These are phyloP conservation scores for Candida coquimbonensis DNA, from an alignment of 805 yeast species.

Conservation along the genomic window DNA sequence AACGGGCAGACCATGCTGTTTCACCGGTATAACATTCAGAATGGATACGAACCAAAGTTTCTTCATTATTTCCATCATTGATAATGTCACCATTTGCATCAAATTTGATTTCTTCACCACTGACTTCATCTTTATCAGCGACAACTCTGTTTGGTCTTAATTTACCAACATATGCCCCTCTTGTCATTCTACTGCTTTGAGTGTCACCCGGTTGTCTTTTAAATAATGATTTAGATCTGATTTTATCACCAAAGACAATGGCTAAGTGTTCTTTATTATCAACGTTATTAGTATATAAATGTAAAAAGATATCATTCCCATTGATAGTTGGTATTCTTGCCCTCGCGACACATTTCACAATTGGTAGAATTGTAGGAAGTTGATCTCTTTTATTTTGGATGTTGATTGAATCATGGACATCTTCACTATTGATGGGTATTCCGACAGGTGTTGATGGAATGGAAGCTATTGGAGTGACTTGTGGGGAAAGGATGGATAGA, in stretches of 20 bases:
- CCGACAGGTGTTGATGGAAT: slow-evolving; percentile 23
- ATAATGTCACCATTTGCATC: slow-evolving; percentile 34
- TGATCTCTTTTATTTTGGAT: slow-evolving; percentile 27
- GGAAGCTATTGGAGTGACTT: slow-evolving; percentile 25
- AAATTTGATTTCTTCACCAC: slow-evolving; percentile 33
- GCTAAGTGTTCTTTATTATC: slow-evolving; percentile 95
- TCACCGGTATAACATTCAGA: slow-evolving; percentile 99
- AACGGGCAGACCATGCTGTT: slow-evolving; percentile 98
- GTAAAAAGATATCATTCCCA: slow-evolving; percentile 91
- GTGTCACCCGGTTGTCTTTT: slow-evolving; percentile 59
- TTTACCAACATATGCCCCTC: slow-evolving; percentile 94
- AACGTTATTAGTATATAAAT: slow-evolving; percentile 75
- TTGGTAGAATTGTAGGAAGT: slow-evolving; percentile 55
- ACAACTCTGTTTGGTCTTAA: slow-evolving; percentile 75
- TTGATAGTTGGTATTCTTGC: slow-evolving; percentile 95
- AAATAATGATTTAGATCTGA: slow-evolving; percentile 71
- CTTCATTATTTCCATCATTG: slow-evolving; percentile 24
- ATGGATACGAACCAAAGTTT: slow-evolving; percentile 80
- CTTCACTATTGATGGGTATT: slow-evolving; percentile 14
- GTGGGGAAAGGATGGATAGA: slow-evolving; percentile 36
- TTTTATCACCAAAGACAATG: slow-evolving; percentile 90
- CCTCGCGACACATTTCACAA: slow-evolving; percentile 81
- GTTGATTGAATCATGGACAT: slow-evolving; percentile 5
- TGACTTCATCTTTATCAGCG: slow-evolving; percentile 55
- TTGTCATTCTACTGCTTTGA: slow-evolving; percentile 92